phyloP scores from a whole-genome alignment of 371 early-diverging fungal genomes.

The Syncephalastrum contaminatum region DNA sequence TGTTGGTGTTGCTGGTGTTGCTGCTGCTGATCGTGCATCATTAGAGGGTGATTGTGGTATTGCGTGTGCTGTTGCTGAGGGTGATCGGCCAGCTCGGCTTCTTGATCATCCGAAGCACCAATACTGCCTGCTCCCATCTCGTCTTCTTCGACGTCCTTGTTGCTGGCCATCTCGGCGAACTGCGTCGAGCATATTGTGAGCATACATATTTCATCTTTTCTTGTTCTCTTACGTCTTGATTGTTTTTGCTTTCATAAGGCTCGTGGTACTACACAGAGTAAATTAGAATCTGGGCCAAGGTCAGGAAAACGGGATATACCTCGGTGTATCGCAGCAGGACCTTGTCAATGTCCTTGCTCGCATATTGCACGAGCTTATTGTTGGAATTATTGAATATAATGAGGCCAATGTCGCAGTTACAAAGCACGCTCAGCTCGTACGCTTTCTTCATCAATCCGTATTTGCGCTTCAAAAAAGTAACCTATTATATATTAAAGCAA shows the following conservation, averaged over 20 bases:
- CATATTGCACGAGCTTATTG: slow-evolving; percentile 91
- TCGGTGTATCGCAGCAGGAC: slow-evolving; percentile 91
- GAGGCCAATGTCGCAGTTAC: slow-evolving; percentile 95
- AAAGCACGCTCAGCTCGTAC: slow-evolving; percentile 95
- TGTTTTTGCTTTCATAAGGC: slow-evolving; percentile 64
- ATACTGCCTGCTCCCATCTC: too few relatives aligned
- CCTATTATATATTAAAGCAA: slow-evolving; percentile 37
- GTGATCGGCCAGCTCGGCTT: slow-evolving; percentile 9
- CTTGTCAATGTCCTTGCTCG: slow-evolving; percentile 89
- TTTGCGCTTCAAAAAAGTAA: slow-evolving; percentile 98
- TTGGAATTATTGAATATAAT: slow-evolving; percentile 88
- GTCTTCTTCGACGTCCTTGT: slow-evolving; percentile 10
- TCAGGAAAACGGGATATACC: slow-evolving; percentile 28
- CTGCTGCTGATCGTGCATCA: too few relatives aligned
- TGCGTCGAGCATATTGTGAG: not conserved
- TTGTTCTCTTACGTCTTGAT: slow-evolving; percentile 50
- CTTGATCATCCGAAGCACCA: slow-evolving; percentile 12
- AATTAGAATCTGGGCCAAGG: not conserved
- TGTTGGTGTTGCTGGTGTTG: slow-evolving; percentile 9
- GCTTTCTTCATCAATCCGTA: slow-evolving; percentile 99
- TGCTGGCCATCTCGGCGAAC: slow-evolving; percentile 9
- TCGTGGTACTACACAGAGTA: slow-evolving; percentile 52
- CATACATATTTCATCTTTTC: not conserved
- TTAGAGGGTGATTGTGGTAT: too few relatives aligned
- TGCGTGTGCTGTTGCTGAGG: slow-evolving; percentile 12